Base-by-base conservation (phyloP, 2,329 filamentous ascomycete species). In the Apiospora marii region DNA sequence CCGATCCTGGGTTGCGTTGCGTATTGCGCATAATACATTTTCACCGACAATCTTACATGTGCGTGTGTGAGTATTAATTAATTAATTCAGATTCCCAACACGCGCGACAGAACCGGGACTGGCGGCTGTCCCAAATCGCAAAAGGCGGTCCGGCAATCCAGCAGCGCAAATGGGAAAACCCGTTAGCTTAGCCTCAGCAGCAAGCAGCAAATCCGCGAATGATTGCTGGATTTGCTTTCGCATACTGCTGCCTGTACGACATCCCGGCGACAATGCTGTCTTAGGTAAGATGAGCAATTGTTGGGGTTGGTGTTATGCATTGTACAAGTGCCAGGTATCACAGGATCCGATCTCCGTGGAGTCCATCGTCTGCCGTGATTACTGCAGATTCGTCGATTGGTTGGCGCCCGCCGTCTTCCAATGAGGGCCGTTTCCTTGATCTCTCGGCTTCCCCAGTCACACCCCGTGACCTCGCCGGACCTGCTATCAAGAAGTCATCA, bases 11-110 rank as follows among this genome's bases (percentile, higher is more conserved):
- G 34, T 64, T 41, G 37, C 37, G 37, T 41, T 41, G 58, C 34
- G 58, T 64, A 22, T 64, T 64, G 58, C 19, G 53, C 53, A 37
- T 37, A 41, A 41, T 13, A 13, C 3, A 12, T 22, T 37, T 37
- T 61, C 58, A 64, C 58, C 58, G 58, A 64, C 58, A 64, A 30
- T 64, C 58, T 64, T 64, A 64, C 58, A 64, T 64, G 34, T 37
- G 34, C 41, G 58, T 41, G 34, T 22, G 22, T 41, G 53, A 10
- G 37, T 41, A 41, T 34, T 3, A 22, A 34, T 58, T 19, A 34
- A 37, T 61, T 19, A 34, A 22, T 34, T 6, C 5, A 24, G 3
- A 61, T 34, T 22, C 53, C 30, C 6, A 61, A 37, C 34, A 37
- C 53, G 53, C 53, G 51, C 51, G 14, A 58, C 51, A 58, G 5